Percentiles rank a stretch among this genome's conserved stretches.
These are phyloP conservation scores for Puccinia triticina DNA, from an alignment of 1,284 basidiomycete genomes.

Conservation along the genomic window DNA sequence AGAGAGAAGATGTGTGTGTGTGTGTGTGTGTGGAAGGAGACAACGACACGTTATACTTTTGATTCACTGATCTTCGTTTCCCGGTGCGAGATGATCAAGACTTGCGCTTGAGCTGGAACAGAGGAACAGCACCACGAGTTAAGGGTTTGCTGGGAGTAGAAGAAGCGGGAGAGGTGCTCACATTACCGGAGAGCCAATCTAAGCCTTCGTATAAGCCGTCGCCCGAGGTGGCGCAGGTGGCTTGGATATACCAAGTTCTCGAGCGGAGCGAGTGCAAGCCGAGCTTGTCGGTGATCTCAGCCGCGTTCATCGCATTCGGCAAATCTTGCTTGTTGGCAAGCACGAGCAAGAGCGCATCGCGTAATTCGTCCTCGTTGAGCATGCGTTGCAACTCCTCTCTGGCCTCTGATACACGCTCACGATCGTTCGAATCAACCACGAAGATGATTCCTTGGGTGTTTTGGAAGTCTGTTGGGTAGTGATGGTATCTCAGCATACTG, in stretches of 20 bases:
- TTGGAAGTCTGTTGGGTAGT: slow-evolving; percentile 81
- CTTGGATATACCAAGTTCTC: slow-evolving; percentile 99
- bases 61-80: slow-evolving; percentile 26
- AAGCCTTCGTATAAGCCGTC: slow-evolving; percentile 99
- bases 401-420: slow-evolving; percentile 98
- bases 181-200: slow-evolving; percentile 69
- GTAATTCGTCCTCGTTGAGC: slow-evolving; percentile 99
- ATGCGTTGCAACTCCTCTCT: slow-evolving; percentile 99
- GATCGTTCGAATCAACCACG: slow-evolving; percentile 99
- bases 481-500: too few species aligned
- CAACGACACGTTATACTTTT: slow-evolving; percentile 31
- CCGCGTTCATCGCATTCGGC: slow-evolving; percentile 98
- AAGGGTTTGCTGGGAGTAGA: too few species aligned
- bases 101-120: slow-evolving; percentile 37
- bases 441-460: slow-evolving; percentile 99
- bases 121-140: too few species aligned
- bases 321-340: slow-evolving; percentile 99
- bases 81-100: slow-evolving; percentile 9
- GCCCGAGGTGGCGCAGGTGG: slow-evolving; percentile 97
- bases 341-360: slow-evolving; percentile 95
- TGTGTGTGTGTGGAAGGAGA: slow-evolving; percentile 8
- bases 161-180: too few species aligned
- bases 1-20: too few species aligned
- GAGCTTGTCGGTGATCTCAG: slow-evolving; percentile 99
- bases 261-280: slow-evolving; percentile 95